Evolutionary conservation across 2,329 filamentous ascomycete species (phyloP), one percentile per base, ranked within the genome.

Genomic region (Clonostachys byssicola): DNA sequence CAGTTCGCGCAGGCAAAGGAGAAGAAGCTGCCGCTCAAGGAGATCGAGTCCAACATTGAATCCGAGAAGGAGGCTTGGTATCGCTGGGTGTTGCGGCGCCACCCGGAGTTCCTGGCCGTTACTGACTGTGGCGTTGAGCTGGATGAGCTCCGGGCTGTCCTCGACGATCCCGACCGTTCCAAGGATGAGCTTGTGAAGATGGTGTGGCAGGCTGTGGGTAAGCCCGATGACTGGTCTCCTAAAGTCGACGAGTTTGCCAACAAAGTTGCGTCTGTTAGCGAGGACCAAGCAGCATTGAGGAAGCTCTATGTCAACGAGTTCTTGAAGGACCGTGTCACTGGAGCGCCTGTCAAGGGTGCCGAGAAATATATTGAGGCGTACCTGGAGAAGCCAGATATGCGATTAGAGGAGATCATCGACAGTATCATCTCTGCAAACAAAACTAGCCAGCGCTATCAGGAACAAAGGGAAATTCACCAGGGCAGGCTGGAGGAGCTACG

Each of bases 41-140:
- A 58, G 16, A 71, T 82, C 39, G 77, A 81, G 52, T 65, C 68
- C 18, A 71, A 71, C 49, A 72, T 82, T 54, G 63, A 66, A 10
- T 69, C 69, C 30, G 77, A 80, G 56, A 78, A 77, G 55, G 68
- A 70, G 50, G 68, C 69, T 12, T 81, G 78, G 77, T 77, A 79
- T 48, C 69, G 73, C 47, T 73, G 66, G 59, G 66, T 70, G 4
- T 51, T 72, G 42, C 60, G 65, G n/a, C 61, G 55, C 47, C 62
- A 68, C 43, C 66, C 67, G 7, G 64, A 64, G 45, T 67, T 70
- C 49, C 58, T 71, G 17, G 59, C 62, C 23, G 57, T 60, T 9
- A 61, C 63, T 14, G 58, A 62, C 38, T 53, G 53, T 14, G 54
- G 56, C 23, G 54, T 56, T 12, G 57, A 61, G 14, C 53, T 56